phyloP scores from a whole-genome alignment of 148 eudicot genomes.

The Rheum nobile region DNA sequence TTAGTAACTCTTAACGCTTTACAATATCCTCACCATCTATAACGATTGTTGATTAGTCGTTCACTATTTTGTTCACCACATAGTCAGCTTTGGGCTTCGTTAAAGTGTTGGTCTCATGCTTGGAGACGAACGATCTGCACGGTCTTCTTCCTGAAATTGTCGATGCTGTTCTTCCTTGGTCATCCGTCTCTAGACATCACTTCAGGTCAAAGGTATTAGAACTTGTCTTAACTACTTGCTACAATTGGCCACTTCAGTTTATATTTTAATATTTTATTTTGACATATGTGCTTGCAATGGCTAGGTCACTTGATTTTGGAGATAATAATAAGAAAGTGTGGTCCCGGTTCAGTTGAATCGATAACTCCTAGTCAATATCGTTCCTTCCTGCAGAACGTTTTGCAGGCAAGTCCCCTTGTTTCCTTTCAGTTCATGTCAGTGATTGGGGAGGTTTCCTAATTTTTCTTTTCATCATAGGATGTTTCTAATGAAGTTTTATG shows the following conservation, averaged over 20 bases:
- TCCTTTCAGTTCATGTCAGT: not conserved
- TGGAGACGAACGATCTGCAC: slow-evolving; percentile 53
- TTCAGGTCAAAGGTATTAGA: slow-evolving; percentile 61
- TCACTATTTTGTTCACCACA: slow-evolving; percentile 7
- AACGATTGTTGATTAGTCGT: not conserved
- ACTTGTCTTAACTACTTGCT: not conserved
- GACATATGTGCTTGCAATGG: slow-evolving; percentile 3
- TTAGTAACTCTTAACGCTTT: slow-evolving; percentile 21
- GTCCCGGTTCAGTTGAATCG: slow-evolving; percentile 44
- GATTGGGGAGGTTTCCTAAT: not conserved
- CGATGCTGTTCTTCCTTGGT: slow-evolving; percentile 71
- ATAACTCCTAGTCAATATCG: slow-evolving; percentile 53
- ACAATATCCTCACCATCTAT: not conserved
- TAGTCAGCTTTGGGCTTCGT: slow-evolving; percentile 88
- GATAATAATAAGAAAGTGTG: slow-evolving; percentile 79
- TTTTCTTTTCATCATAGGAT: not conserved
- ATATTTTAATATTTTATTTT: not conserved
- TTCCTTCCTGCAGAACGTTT: slow-evolving; percentile 43
- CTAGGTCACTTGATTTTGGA: slow-evolving; percentile 79
- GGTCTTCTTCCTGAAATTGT: slow-evolving; percentile 45
- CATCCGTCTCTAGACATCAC: slow-evolving; percentile 80
- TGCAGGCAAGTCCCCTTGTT: slow-evolving; percentile 34
- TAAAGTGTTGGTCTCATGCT: slow-evolving; percentile 70
- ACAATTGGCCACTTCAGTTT: not conserved
- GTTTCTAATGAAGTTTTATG: not conserved